Base-by-base conservation (phyloP, 805 yeast genomes). In the Yarrowia porcina region DNA sequence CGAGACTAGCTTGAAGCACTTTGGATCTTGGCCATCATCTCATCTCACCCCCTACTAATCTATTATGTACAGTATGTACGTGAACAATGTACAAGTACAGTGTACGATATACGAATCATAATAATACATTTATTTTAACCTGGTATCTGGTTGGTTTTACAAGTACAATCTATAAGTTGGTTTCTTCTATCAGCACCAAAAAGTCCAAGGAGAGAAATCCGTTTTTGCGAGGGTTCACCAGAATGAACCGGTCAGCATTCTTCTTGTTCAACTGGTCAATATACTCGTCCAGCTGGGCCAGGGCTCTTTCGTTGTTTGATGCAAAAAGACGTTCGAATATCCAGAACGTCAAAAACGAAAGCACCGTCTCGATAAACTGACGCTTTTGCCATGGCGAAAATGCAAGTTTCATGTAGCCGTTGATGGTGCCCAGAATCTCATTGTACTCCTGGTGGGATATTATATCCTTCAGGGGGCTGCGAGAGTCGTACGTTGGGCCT, bases 171-270 rank as follows among this genome's bases (percentile, higher is more conserved):
- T 27, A 44, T 17, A 27, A 7, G n/a, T 28, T 44, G 21, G 50
- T 7, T 12, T 42, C 32, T 6, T 25, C 49, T 12, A 44, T 32
- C 17, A 9, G 11, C n/a, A 56, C 38, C 61, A 56, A 17, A 28
- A 56, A 39, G 49, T 56, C 61, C 27, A 56, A n/a, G 12, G 61
- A 56, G 12, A 56, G 49, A 39, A 56, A 56, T 11, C 61, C 61
- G 8, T 32, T 39, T 20, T 56, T 30, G 5, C 49, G 18, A 3
- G 61, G 61, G 38, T 41, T 56, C 12, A 56, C 30, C 36, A 56
- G 15, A 20, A 39, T 39, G 30, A 39, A 56, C 5, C 49, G 42
- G 2, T 17, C 49, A 1, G 20, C 27, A 30, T 39, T 41, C 38
- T 41, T 18, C 2, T 17, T 12, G 38, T 56, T 56, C 30, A 56